These are phyloP conservation scores for Paecilomyces fulvus DNA, from an alignment of 2,329 filamentous ascomycete species.

Conservation along the genomic window DNA sequence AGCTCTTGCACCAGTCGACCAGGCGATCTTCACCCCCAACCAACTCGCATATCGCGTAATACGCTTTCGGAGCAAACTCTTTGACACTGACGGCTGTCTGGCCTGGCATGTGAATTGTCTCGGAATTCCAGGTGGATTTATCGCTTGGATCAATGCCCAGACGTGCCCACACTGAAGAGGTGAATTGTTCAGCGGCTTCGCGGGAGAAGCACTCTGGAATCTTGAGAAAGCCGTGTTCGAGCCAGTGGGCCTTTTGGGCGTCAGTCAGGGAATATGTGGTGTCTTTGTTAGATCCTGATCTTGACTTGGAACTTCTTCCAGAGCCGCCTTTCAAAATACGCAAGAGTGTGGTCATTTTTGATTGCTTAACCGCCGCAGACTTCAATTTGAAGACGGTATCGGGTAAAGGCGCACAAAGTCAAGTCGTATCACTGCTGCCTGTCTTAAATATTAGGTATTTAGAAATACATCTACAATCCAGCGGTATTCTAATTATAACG, in stretches of 20 bases:
- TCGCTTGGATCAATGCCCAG: conserved; percentile 57
- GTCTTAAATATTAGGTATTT: not conserved
- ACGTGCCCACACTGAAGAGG: conserved; percentile 51
- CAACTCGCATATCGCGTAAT: conserved; percentile 58
- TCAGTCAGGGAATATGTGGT: not conserved
- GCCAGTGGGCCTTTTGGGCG: conserved; percentile 43
- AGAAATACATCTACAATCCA: not conserved
- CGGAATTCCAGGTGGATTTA: conserved; percentile 55
- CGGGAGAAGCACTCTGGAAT: conserved; percentile 45
- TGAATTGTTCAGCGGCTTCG: conserved; percentile 41
- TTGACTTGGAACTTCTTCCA: not conserved
- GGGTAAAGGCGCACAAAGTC: not conserved
- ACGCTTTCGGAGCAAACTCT: conserved; percentile 56
- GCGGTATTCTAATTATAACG: not conserved
- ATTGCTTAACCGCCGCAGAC: not conserved
- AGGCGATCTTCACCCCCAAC: conserved; percentile 55
- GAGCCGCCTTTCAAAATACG: not conserved
- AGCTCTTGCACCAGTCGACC: conserved; percentile 41
- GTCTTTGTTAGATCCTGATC: not conserved
- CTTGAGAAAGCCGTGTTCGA: conserved; percentile 49
- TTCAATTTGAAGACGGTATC: not conserved
- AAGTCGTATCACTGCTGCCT: not conserved
- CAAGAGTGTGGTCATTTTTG: not conserved
- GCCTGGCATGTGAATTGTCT: conserved; percentile 56
- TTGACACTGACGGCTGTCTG: conserved; percentile 48